phyloP scores from a whole-genome alignment of 164 flowering plant genomes.

The grape (Vitis vinifera) region DNA sequence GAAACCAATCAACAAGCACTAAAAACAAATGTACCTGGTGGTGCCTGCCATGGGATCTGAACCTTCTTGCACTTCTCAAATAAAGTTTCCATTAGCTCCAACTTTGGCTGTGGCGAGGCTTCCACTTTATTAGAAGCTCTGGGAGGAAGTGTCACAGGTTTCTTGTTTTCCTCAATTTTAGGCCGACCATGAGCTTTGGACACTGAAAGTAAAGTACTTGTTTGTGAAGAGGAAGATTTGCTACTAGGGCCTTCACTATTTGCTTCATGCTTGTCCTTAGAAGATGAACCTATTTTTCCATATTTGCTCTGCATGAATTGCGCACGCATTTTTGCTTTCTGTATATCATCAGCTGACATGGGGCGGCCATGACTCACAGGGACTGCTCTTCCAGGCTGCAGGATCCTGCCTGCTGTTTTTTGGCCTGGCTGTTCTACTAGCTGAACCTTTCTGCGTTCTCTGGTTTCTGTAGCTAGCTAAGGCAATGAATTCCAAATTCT shows the following conservation, averaged over 20 bases:
- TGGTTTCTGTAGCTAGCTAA: slow-evolving; percentile 62
- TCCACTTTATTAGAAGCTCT: slow-evolving; percentile 19
- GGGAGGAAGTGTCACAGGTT: slow-evolving; percentile 21
- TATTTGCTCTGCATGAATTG: slow-evolving; percentile 76
- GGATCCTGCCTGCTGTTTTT: slow-evolving; percentile 45
- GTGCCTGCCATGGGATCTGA: slow-evolving; percentile 71
- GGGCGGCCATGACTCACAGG: slow-evolving; percentile 74
- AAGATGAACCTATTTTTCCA: slow-evolving; percentile 43
- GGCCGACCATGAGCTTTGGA: slow-evolving; percentile 28
- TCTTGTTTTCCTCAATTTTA: slow-evolving; percentile 43
- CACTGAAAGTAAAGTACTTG: slow-evolving; percentile 16
- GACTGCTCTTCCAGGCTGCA: slow-evolving; percentile 45
- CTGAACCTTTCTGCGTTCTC: slow-evolving; percentile 81
- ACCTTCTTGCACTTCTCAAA: slow-evolving; percentile 53
- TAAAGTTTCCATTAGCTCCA: slow-evolving; percentile 32
- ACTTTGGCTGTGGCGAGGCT: slow-evolving; percentile 24
- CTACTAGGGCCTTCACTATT: slow-evolving; percentile 35
- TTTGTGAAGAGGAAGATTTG: slow-evolving; percentile 25
- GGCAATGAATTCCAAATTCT: slow-evolving; percentile 26
- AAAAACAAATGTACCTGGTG: slow-evolving; percentile 73
- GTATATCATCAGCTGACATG: slow-evolving; percentile 95
- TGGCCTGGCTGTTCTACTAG: slow-evolving; percentile 90
- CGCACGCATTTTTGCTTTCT: slow-evolving; percentile 95
- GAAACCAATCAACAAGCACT: slow-evolving; percentile 8
- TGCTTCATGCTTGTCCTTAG: slow-evolving; percentile 23